A percentile compares a stretch with the other conserved stretches of the same genome.
These are phyloP conservation scores for Coniochaeta sp. DNA, from an alignment of 2,329 filamentous ascomycete genomes.

Conservation along the genomic window DNA sequence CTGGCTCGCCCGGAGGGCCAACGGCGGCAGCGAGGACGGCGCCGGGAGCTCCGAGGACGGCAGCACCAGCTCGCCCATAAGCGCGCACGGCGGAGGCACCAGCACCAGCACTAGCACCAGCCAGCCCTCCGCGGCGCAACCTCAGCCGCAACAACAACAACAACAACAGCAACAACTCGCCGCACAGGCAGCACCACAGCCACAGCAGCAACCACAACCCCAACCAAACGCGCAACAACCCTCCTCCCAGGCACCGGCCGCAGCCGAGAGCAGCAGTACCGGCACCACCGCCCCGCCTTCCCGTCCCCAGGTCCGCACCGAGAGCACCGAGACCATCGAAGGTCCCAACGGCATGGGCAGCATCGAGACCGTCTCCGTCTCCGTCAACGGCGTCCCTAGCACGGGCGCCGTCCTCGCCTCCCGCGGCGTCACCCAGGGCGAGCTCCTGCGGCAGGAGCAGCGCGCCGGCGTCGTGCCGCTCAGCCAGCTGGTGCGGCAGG, in stretches of 20 bases:
- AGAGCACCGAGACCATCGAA: conserved; percentile 73
- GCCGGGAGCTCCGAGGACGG: conserved; percentile 9
- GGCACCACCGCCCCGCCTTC: background rate
- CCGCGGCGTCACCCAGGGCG: conserved; percentile 70
- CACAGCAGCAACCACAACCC: conserved; percentile 14
- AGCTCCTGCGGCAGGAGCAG: conserved; percentile 80
- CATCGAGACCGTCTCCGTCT: conserved; percentile 74
- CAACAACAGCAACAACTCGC: conserved; percentile 11
- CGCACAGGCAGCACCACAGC: conserved; percentile 5
- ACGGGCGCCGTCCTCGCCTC: conserved; percentile 28
- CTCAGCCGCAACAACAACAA: conserved; percentile 9
- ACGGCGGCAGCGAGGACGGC: conserved; percentile 16
- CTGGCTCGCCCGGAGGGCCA: conserved; percentile 56
- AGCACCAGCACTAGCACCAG: background rate
- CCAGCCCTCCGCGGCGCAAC: conserved; percentile 1
- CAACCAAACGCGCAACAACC: conserved; percentile 16
- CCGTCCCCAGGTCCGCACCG: conserved; percentile 54
- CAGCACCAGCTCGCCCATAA: conserved; percentile 11
- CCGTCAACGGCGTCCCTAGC: conserved; percentile 60
- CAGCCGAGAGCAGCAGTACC: too few species aligned
- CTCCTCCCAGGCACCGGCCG: background rate
- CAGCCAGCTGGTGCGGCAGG: conserved; percentile 43
- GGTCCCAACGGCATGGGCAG: conserved; percentile 72
- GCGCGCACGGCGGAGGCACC: background rate
- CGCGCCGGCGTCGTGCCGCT: conserved; percentile 71